Evolutionary conservation across 2,329 filamentous ascomycete genomes (phyloP), one percentile per base, ranked within the genome.

Genomic region (Purpureocillium lavendulum): DNA sequence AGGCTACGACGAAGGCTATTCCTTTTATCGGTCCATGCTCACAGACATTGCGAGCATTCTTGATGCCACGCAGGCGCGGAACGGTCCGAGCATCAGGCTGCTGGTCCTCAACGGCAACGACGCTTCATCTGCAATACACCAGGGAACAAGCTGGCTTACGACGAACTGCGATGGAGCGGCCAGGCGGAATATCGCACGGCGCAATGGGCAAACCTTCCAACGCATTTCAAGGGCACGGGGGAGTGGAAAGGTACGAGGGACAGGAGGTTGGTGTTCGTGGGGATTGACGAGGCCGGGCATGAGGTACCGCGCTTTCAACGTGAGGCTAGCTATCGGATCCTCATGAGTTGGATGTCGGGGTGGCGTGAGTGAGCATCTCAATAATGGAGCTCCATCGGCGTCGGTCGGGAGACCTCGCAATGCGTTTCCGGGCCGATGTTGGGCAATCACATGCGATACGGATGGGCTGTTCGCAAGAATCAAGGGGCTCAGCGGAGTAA

Each of bases 81-180:
- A n/a, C n/a, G n/a, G n/a, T n/a, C n/a, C n/a, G n/a, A n/a, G n/a
- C 14, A 35, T 50, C 21, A 40, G 40, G 4, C 29, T 51, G 15
- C 38, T 54, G 12, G 44, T 49, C 1, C 43, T 55, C 7, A 52
- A 54, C 14, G 51, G 52, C 10, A 51, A 53, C 33, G n/a, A 46
- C 7, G 48, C 39, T 33, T 46, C 10, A 21, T 40, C 4, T 35
- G 43, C 36, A 53, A 47, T 33, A 52, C 48, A n/a, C 49, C 47
- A 6, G 53, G 52, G 2, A 56, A 53, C 36, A 41, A 50, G 43
- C 39, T 60, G 21, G 66, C 59, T 59, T 61, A 64, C 14, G 59
- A 57, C 14, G 56, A 52, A 9, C 55, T 69, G 53, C 43, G 51
- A 3, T 70, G 66, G 66, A 64, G 61, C 38, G 65, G 65, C 1